These are phyloP conservation scores for Cladosporium phlei DNA, from an alignment of 2,329 filamentous ascomycete species.

Conservation along the genomic window DNA sequence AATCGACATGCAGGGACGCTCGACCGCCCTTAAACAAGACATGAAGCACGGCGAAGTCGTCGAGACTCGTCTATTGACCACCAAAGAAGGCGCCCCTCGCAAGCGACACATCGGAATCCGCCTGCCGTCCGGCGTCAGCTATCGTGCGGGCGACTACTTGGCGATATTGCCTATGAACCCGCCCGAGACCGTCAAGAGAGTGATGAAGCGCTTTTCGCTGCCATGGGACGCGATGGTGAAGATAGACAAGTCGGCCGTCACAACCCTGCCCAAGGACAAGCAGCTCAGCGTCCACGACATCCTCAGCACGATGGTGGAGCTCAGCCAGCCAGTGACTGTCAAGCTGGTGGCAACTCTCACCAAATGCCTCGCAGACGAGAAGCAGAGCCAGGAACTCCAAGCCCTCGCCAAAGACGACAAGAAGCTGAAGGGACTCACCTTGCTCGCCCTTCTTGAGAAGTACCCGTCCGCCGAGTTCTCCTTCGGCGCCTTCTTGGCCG, in stretches of 20 bases:
- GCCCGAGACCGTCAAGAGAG: conserved; percentile 54
- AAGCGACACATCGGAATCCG: conserved; percentile 53
- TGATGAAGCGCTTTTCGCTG: conserved; percentile 59
- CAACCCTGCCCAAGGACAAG: conserved; percentile 58
- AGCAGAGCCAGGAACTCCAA: neutral
- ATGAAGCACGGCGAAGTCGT: conserved; percentile 57
- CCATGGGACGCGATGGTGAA: conserved; percentile 56
- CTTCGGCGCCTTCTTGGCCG: conserved; percentile 60
- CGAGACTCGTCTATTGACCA: conserved; percentile 46
- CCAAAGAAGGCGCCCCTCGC: conserved; percentile 41
- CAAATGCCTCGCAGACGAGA: conserved; percentile 16
- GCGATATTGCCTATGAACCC: conserved; percentile 56
- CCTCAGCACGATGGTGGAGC: conserved; percentile 64
- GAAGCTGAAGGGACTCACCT: neutral
- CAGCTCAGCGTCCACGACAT: conserved; percentile 59
- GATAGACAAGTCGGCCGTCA: conserved; percentile 49
- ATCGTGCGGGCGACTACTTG: conserved; percentile 53
- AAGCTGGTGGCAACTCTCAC: conserved; percentile 44
- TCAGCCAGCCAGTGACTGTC: conserved; percentile 52
- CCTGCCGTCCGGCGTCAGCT: conserved; percentile 48
- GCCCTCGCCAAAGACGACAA: neutral
- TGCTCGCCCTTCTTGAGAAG: conserved; percentile 63
- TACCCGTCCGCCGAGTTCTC: conserved; percentile 55
- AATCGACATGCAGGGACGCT: neutral
- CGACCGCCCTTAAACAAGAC: conserved; percentile 50